Percentiles rank a stretch among this genome's conserved stretches.
Conservation (phyloP, 2,329 filamentous ascomycete genomes). For the Pseudogymnoascus sp. region DNA sequence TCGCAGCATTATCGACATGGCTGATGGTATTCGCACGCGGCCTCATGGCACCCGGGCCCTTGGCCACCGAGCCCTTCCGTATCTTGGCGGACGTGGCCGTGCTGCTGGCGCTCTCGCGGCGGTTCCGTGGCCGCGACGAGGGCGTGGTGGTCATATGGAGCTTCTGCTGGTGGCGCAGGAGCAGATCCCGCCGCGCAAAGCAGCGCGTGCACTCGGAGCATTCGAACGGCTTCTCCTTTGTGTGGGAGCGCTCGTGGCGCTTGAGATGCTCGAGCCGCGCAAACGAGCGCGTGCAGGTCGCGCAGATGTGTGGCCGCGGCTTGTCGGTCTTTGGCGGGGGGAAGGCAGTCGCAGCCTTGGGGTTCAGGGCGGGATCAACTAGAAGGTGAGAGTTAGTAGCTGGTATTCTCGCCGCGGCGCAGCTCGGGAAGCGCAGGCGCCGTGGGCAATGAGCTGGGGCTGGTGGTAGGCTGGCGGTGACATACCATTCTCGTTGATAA, state of each 20-base stretch:
- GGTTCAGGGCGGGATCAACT: constrained; percentile 10
- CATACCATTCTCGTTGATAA: constrained; percentile 25
- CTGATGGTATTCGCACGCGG: constrained; percentile 94
- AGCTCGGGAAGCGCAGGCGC: constrained; percentile 13
- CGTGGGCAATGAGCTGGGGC: not conserved
- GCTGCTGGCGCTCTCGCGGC: constrained; percentile 78
- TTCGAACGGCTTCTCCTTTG: constrained; percentile 95
- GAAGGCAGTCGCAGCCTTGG: constrained; percentile 32
- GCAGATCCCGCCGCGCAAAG: constrained; percentile 85
- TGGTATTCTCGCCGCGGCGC: not conserved
- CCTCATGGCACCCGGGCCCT: constrained; percentile 54
- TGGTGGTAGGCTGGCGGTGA: not conserved
- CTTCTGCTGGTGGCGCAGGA: constrained; percentile 96
- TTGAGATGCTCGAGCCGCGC: constrained; percentile 94
- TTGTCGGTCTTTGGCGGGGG: constrained; percentile 94
- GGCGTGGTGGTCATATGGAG: constrained; percentile 88
- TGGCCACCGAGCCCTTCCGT: constrained; percentile 78
- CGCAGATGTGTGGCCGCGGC: constrained; percentile 88
- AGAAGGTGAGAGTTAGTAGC: not conserved
- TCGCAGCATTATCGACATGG: constrained; percentile 70
- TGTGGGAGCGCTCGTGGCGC: constrained; percentile 94
- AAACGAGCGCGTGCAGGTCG: constrained; percentile 84
- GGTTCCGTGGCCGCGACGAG: constrained; percentile 75
- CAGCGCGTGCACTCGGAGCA: constrained; percentile 91
- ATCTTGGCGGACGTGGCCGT: constrained; percentile 61